Evolutionary conservation across 495 filamentous ascomycete genomes (phyloP), one percentile per base, ranked within the genome.

Genomic region (Penicillium malachiteum): DNA sequence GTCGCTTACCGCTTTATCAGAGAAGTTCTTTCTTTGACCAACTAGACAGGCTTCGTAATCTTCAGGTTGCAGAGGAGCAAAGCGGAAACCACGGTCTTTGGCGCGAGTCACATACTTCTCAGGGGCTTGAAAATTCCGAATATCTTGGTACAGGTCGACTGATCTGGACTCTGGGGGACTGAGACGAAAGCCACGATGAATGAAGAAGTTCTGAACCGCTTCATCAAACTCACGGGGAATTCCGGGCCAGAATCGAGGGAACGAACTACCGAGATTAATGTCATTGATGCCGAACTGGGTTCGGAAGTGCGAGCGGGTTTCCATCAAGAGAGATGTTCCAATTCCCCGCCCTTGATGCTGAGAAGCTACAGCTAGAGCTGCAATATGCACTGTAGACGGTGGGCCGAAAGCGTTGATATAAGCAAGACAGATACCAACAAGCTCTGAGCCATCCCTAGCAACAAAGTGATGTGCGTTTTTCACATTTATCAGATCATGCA

Each of bases 201-300:
- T 49, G 46, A 81, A 80, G 58, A 80, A 80, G 1, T 71, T 55
- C 31, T 76, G 70, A 2, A 67, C 61, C 5, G 51, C 40, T 38
- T 64, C 56, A 1, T 72, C 63, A 26, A 81, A 56, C 51, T 78
- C 72, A 12, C 59, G 65, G 2, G 77, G 77, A 7, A 80, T 63
- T 6, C 72, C 75, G 13, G 78, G 77, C 75, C 76, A 81, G 50
- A 81, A 75, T 1, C 79, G 63, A 32, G 79, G 79, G 50, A 80
- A 77, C 0, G 60, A 57, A 42, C 76, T 79, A n/a, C 76, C 71
- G 9, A 80, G 56, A 7, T 66, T 62, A 14, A 74, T 31, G n/a
- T 46, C 52, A 14, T 71, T 57, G 16, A 59, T 45, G 11, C 56
- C 57, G 38, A 64, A 70, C 8, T 65, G 47, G 6, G 44, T 51